Percentiles rank a stretch among this genome's conserved stretches.
Evolutionary conservation across 2,329 filamentous ascomycete species (phyloP).

Genomic region (Pseudocercospora macadamiae): DNA sequence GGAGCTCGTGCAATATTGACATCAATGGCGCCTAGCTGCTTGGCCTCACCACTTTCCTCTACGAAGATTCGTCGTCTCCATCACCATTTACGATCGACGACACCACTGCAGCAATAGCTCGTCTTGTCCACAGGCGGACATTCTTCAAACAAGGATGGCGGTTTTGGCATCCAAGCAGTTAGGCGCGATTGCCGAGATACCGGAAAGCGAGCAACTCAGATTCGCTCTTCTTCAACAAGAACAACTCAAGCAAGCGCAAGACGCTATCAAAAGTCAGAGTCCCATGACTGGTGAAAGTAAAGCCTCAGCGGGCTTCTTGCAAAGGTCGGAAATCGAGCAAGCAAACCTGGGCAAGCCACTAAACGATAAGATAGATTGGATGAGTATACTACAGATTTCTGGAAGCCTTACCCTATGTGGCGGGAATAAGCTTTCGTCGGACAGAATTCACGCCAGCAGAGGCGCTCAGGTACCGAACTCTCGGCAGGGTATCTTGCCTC

Average conservation of each 20-base stretch:
- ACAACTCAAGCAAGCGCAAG: neutral
- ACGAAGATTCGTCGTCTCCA: neutral
- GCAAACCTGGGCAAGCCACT: neutral
- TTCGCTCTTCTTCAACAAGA: neutral
- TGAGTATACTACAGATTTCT: neutral
- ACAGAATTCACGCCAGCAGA: neutral
- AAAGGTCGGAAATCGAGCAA: neutral
- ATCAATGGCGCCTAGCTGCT: neutral
- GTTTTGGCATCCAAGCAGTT: neutral
- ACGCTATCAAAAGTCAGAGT: neutral
- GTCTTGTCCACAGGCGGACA: neutral
- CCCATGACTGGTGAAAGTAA: neutral
- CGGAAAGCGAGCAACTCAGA: neutral
- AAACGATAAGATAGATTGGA: neutral
- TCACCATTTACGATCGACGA: neutral
- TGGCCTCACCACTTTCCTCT: neutral
- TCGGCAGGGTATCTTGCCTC: neutral
- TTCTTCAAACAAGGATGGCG: neutral
- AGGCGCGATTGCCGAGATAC: neutral
- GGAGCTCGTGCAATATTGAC: neutral
- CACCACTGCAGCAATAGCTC: neutral
- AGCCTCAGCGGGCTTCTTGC: neutral
- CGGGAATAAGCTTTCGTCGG: neutral
- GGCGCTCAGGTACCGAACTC: neutral
- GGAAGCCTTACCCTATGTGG: neutral